Evolutionary conservation across 805 yeast genomes (phyloP).

Genomic region (Lipomyces yamadae): DNA sequence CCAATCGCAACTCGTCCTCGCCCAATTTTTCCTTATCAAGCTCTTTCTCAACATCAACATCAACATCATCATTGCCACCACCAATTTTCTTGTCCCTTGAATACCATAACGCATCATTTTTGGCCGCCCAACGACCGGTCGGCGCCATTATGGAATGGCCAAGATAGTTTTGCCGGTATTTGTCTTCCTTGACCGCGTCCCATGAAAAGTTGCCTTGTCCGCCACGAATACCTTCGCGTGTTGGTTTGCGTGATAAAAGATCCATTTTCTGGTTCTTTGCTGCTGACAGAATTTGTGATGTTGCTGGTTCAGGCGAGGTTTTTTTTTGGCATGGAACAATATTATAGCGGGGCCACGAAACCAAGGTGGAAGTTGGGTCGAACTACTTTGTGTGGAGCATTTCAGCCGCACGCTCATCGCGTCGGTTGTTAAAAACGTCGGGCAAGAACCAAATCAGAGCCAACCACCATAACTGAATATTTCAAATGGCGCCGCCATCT

Average conservation of each 20-base stretch:
- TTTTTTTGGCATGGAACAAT: too few species aligned
- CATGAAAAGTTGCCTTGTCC: constrained; percentile 39
- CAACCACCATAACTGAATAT: background rate
- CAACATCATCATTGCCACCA: too few species aligned
- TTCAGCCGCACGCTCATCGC: too few species aligned
- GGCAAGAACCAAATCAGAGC: background rate
- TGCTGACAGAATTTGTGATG: too few species aligned
- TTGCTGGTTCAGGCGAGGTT: too few species aligned
- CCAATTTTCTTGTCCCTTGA: constrained; percentile 31
- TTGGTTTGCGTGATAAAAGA: constrained; percentile 17
- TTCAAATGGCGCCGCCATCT: constrained; percentile 20
- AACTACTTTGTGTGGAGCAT: too few species aligned
- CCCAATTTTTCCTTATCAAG: constrained; percentile 6
- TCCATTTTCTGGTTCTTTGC: constrained; percentile 20
- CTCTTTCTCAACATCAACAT: background rate
- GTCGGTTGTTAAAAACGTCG: too few species aligned
- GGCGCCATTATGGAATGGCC: constrained; percentile 44
- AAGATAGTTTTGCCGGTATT: constrained; percentile 40
- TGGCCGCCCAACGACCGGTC: constrained; percentile 37
- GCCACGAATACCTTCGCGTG: constrained; percentile 37
- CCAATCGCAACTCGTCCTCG: background rate
- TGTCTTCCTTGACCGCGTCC: constrained; percentile 42
- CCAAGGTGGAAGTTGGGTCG: too few species aligned
- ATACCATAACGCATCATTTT: constrained; percentile 40
- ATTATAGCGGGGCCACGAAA: too few species aligned